Base-by-base conservation (phyloP, 495 filamentous ascomycete species). In the Chlorociboria aeruginascens region DNA sequence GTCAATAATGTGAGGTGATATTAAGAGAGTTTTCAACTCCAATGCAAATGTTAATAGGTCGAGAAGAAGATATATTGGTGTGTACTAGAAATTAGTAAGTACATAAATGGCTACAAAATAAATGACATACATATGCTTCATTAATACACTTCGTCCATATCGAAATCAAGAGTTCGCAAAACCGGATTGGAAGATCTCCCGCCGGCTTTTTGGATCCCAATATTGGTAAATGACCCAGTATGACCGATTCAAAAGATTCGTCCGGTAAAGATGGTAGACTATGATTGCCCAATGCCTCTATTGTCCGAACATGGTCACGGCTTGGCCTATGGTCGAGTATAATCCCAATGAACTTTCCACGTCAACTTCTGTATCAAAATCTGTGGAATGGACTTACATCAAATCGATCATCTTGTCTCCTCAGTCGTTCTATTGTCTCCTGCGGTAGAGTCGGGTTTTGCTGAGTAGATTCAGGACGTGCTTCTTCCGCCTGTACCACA, bases 401-500 rank as follows among this genome's bases (percentile, higher is more conserved):
- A 34, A 56, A 56, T 33, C 57, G 43, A 46, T 56, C 57, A 47
- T 60, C 57, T 34, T 52, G 53, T 13, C 42, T 47, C 3, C 33
- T 32, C 32, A 60, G 39, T 28, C 40, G 49, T 39, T 47, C 53
- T 16, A 56, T 20, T 6, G 53, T 45, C 17, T 60, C 53, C 14
- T 54, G 42, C 8, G 54, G 29, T 16, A 56, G 13, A 0, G 40
- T 40, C 8, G 17, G 8, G 28, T 47, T 56, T 25, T 32, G 32
- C 32, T 53, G 45, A 28, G 20, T n/a, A 32, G n/a, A 13, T n/a
- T 45, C 20, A 32, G 31, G n/a, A 9, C 11, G 9, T 31, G 40
- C 12, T 12, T 49, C 49, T 9, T 67, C 65, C 16, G 60, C 61
- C 3, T 62, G 60, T 41, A 65, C 57, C 8, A 65, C 70, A 48